phyloP scores from a whole-genome alignment of 768 basidiomycete genomes.

The Lentinula detonsa region DNA sequence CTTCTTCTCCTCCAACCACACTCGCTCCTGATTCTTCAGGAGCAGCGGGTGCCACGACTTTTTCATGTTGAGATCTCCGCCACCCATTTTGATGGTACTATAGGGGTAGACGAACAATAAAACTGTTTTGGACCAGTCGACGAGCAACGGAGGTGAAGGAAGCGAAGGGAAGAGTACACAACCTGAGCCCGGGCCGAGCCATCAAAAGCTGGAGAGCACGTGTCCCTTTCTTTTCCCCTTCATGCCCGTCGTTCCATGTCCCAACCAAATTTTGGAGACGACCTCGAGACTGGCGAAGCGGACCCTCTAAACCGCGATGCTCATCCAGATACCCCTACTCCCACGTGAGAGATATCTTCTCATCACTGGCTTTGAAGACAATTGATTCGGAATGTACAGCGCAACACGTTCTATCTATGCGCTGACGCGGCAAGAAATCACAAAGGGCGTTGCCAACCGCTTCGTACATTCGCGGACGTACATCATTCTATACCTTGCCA shows the following conservation, averaged over 20 bases:
- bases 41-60: conserved; percentile 99
- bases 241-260: conserved; percentile 25
- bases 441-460: conserved; percentile 81
- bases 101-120: conserved; percentile 8
- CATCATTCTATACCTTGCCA: conserved; percentile 81
- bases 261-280: conserved; percentile 23
- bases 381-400: conserved; percentile 28
- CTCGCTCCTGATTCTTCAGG: conserved; percentile 97
- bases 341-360: not conserved
- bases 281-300: conserved; percentile 29
- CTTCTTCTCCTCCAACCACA: conserved; percentile 98
- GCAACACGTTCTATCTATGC: conserved; percentile 80
- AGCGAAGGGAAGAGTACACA: not conserved
- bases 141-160: conserved; percentile 3
- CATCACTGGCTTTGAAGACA: not conserved
- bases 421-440: conserved; percentile 77
- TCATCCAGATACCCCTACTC: conserved; percentile 6
- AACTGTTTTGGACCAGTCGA: conserved; percentile 8
- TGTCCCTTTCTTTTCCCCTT: not conserved
- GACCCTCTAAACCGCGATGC: conserved; percentile 28
- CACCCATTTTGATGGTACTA: conserved; percentile 78
- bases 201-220: not conserved
- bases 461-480: conserved; percentile 87
- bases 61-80: conserved; percentile 98
- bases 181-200: not conserved